Evolutionary conservation across 1,284 basidiomycete species (phyloP).

Genomic region (Sporisorium iseilematis-ciliati): DNA sequence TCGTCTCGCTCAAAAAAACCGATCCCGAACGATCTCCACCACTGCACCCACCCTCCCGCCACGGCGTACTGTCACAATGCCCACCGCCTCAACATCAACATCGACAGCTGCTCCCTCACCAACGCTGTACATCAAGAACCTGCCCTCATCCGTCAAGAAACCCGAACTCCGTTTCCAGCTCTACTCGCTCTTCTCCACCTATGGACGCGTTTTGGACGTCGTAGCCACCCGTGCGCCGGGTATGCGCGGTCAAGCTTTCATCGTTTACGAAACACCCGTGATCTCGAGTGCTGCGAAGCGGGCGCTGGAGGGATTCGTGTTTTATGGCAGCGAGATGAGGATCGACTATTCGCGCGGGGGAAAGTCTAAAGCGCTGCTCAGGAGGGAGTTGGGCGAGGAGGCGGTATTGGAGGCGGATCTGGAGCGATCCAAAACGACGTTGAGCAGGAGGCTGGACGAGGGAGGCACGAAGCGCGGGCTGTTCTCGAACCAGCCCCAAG

Average conservation of each 20-base stretch:
- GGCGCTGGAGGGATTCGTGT: slow-evolving; percentile 87
- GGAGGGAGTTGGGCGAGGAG: slow-evolving; percentile 53
- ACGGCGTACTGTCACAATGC: slow-evolving; percentile 8
- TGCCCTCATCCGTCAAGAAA: slow-evolving; percentile 83
- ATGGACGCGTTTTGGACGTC: slow-evolving; percentile 92
- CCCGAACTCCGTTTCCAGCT: slow-evolving; percentile 85
- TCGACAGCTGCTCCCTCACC: slow-evolving; percentile 75
- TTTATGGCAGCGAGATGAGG: slow-evolving; percentile 86
- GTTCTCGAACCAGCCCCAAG: slow-evolving; percentile 72
- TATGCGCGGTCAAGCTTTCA: slow-evolving; percentile 95
- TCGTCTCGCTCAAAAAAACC: too few relatives aligned
- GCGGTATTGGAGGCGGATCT: slow-evolving; percentile 54
- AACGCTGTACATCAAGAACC: slow-evolving; percentile 91
- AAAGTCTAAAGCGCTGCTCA: slow-evolving; percentile 82
- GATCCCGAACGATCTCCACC: too few relatives aligned
- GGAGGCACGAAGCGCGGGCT: slow-evolving; percentile 35
- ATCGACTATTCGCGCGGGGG: slow-evolving; percentile 84
- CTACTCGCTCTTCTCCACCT: slow-evolving; percentile 89
- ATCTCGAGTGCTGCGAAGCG: slow-evolving; percentile 90
- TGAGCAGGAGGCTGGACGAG: slow-evolving; percentile 7
- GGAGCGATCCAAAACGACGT: slow-evolving; percentile 18
- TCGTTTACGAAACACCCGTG: slow-evolving; percentile 90
- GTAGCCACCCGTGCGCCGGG: slow-evolving; percentile 88
- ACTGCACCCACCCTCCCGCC: too few relatives aligned
- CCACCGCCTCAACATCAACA: slow-evolving; percentile 15